Conservation (phyloP, 2,329 filamentous ascomycete species). For the Aureobasidium sp. region DNA sequence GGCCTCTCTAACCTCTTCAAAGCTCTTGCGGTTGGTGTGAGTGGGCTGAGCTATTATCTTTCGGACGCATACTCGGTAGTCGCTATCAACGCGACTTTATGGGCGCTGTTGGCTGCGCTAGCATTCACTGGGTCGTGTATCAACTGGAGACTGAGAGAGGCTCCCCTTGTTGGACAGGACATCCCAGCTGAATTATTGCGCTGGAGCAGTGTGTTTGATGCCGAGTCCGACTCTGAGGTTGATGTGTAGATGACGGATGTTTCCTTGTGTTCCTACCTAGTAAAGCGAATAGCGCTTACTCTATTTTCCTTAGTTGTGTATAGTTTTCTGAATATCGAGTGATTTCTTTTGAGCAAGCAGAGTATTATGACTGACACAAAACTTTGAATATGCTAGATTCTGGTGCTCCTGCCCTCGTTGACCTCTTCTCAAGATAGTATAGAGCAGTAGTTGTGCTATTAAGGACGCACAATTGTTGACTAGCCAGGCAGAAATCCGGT, state of each 20-base stretch:
- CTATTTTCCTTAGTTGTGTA: not conserved
- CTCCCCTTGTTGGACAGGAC: constrained; percentile 36
- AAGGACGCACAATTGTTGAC: not conserved
- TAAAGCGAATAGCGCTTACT: not conserved
- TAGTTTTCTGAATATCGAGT: not conserved
- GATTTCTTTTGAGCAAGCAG: too few species aligned
- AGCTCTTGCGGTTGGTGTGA: constrained; percentile 37
- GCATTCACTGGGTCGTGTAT: constrained; percentile 33
- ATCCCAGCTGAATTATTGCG: constrained; percentile 32
- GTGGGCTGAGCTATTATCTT: constrained; percentile 37
- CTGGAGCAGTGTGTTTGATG: constrained; percentile 41
- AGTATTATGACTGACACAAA: too few species aligned
- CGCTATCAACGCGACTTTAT: constrained; percentile 36
- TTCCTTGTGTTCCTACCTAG: not conserved
- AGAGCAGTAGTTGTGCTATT: not conserved
- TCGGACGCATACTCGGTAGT: constrained; percentile 35
- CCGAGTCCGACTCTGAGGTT: constrained; percentile 23
- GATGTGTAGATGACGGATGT: not conserved
- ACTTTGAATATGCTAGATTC: too few species aligned
- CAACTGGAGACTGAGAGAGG: constrained; percentile 36
- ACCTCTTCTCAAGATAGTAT: not conserved
- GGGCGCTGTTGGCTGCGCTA: constrained; percentile 33
- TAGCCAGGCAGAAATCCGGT: too few species aligned
- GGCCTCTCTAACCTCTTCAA: constrained; percentile 38
- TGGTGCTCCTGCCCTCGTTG: too few species aligned